Evolutionary conservation across 139 green algal species (phyloP).

Genomic region (Edaphochlamys debaryana): DNA sequence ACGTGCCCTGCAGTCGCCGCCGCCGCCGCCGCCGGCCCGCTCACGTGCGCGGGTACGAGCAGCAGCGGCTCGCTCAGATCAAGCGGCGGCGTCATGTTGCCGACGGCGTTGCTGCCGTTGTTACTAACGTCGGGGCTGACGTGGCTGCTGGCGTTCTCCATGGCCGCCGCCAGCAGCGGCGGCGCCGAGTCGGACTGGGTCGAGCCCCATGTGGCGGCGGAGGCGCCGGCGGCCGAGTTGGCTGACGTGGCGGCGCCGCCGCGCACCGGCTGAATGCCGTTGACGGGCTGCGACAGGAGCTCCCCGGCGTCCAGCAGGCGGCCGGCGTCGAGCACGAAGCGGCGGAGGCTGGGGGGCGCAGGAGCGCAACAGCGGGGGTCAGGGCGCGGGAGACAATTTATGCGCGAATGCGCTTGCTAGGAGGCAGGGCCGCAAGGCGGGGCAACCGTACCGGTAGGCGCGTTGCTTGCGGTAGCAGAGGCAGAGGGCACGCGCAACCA

Average conservation of each 20-base stretch:
- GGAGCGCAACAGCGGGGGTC: not conserved
- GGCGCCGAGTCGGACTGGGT: too few species aligned
- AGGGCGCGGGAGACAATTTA: not conserved
- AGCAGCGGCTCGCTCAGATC: too few species aligned
- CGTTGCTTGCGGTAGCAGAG: too few species aligned
- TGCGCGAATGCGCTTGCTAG: not conserved
- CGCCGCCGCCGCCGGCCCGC: too few species aligned
- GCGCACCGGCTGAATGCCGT: not conserved
- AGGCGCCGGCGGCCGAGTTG: not conserved
- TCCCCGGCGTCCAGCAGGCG: not conserved
- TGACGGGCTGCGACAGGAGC: slow-evolving; percentile 9
- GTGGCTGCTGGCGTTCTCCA: not conserved
- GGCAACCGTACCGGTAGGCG: not conserved
- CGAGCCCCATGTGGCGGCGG: not conserved
- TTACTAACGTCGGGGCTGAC: not conserved
- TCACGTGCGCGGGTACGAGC: too few species aligned
- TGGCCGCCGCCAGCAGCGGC: too few species aligned
- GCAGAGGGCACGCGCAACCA: too few species aligned
- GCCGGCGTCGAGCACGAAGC: slow-evolving; percentile 9
- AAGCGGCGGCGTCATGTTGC: too few species aligned
- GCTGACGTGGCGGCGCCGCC: not conserved
- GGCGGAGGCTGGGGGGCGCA: not conserved
- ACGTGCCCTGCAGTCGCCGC: too few species aligned
- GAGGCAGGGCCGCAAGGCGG: not conserved
- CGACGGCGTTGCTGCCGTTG: too few species aligned